Evolutionary conservation across 2,329 filamentous ascomycete species (phyloP).

Genomic region (Clarireedia hainanense): DNA sequence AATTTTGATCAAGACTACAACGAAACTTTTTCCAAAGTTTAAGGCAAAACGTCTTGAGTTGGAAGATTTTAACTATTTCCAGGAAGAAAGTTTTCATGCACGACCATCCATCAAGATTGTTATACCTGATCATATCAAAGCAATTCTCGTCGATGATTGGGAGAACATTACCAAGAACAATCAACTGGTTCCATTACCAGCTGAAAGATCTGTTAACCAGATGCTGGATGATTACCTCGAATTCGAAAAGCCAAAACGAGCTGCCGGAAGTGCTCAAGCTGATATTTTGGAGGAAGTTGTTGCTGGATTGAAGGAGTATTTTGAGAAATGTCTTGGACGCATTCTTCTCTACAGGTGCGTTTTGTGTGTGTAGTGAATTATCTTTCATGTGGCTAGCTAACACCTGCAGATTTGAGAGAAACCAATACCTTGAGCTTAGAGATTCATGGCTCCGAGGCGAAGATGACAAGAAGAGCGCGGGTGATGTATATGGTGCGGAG

Average conservation of each 20-base stretch:
- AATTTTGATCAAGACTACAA: neutral
- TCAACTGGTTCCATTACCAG: conserved; percentile 79
- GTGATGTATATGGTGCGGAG: conserved; percentile 86
- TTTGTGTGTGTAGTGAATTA: neutral
- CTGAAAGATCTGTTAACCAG: conserved; percentile 62
- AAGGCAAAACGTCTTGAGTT: neutral
- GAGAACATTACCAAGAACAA: conserved; percentile 96
- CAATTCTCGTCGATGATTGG: conserved; percentile 94
- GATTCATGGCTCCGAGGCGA: conserved; percentile 58
- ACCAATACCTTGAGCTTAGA: conserved; percentile 74
- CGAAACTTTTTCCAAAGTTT: conserved; percentile 2
- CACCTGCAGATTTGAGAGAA: conserved; percentile 69
- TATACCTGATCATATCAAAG: conserved; percentile 85
- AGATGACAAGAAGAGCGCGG: conserved; percentile 60
- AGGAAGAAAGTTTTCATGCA: conserved; percentile 85
- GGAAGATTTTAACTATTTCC: conserved; percentile 14
- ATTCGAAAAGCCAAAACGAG: conserved; percentile 59
- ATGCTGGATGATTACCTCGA: conserved; percentile 77
- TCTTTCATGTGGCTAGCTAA: neutral
- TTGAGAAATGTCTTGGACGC: conserved; percentile 80
- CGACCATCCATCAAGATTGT: conserved; percentile 80
- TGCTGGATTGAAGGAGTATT: conserved; percentile 82
- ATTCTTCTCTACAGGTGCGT: conserved; percentile 73
- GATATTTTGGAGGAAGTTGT: conserved; percentile 89
- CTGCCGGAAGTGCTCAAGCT: conserved; percentile 58